Base-by-base conservation (phyloP, 2,329 filamentous ascomycete genomes). In the Diatrype stigma region DNA sequence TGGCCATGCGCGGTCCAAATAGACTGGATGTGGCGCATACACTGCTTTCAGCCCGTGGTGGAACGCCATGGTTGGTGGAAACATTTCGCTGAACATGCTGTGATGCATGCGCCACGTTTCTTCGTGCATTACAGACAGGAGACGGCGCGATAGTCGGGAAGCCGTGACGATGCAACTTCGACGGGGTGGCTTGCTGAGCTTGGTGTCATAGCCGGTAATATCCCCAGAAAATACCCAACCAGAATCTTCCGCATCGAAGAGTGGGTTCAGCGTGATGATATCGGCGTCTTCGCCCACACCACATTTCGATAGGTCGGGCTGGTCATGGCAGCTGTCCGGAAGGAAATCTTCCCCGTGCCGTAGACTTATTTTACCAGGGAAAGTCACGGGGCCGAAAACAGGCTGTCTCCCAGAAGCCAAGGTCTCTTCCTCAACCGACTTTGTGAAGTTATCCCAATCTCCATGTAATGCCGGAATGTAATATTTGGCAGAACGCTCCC, bases 31-130 rank as follows among this genome's bases (percentile, higher is more conserved):
- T 0, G 90, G 90, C 0, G 87, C 89, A 61, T 86, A 89, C 0
- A 89, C 85, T 21, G 86, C 88, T 70, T 92, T 92, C 61, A 90
- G 75, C 1, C 88, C 87, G 62, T 89, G 87, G 59, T 90, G 87
- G 5, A 92, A 73, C 0, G 87, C 86, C 63, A 84, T 79, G 1
- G 79, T 81, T 0, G 85, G 79, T 2, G 87, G 87, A 70, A 86
- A 90, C 88, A 92, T 92, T 67, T 92, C 88, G 23, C 80, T 82
- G 65, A 89, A 91, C 85, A 86, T 90, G 67, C 76, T 84, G 67
- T 85, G 87, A 56, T 82, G 83, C 59, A 81, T 75, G 26, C 79
- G 76, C 67, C 76, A 84, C 44, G 84, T 86, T 62, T 90, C 87
- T 57, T 87, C 79, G 68, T 92, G 88, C 86, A 92, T 91, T 5